phyloP scores from a whole-genome alignment of 116 monocot species.

The Cymodocea nodosa region DNA sequence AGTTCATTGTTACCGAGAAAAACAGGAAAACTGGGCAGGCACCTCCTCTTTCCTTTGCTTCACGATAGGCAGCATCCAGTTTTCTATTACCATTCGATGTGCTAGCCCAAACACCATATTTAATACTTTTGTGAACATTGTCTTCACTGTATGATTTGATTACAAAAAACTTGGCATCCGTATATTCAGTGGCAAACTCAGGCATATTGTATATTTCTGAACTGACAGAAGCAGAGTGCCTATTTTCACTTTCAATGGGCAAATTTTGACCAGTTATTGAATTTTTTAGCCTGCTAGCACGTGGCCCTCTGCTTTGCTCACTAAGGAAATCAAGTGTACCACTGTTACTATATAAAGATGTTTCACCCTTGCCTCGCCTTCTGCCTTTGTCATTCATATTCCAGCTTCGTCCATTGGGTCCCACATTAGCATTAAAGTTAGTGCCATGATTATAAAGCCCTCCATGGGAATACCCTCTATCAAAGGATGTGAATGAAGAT shows the following conservation, averaged over 20 bases:
- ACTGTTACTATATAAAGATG: slow-evolving; percentile 34
- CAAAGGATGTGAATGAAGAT: slow-evolving; percentile 27
- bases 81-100: slow-evolving; percentile 81
- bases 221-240: slow-evolving; percentile 10
- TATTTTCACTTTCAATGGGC: slow-evolving; percentile 16
- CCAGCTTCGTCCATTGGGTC: slow-evolving; percentile 22
- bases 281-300: slow-evolving; percentile 50
- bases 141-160: slow-evolving; percentile 97
- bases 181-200: slow-evolving; percentile 62
- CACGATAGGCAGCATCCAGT: slow-evolving; percentile 64
- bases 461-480: slow-evolving; percentile 37
- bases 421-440: slow-evolving; percentile 31
- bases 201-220: slow-evolving; percentile 41
- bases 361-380: slow-evolving; percentile 39
- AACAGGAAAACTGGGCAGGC: slow-evolving; percentile 70
- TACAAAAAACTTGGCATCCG: slow-evolving; percentile 77
- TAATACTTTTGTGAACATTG: slow-evolving; percentile 97
- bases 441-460: slow-evolving; percentile 28
- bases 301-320: slow-evolving; percentile 77
- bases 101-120: slow-evolving; percentile 98
- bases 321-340: slow-evolving; percentile 46
- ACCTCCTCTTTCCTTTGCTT: slow-evolving; percentile 43
- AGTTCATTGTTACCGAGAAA: slow-evolving; percentile 70
- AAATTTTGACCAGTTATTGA: slow-evolving; percentile 11
- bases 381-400: slow-evolving; percentile 31